Percentiles rank a stretch among this genome's conserved stretches.
phyloP scores from a whole-genome alignment of 441 rosid species.

The Syzygium syzygioides region DNA sequence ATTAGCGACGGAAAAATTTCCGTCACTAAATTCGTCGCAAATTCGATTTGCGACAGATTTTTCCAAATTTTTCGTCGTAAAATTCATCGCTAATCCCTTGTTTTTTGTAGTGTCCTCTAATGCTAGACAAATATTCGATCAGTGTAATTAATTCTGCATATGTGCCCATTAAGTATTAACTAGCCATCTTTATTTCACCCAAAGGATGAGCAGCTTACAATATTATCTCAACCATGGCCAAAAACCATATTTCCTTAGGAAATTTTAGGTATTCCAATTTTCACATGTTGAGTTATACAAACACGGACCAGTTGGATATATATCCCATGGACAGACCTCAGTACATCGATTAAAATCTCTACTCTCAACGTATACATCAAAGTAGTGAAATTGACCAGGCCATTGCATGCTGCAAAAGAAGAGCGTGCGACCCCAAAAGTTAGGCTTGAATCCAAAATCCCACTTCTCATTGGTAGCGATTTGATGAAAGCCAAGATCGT shows the following conservation, averaged over 20 bases:
- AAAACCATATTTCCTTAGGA: background rate
- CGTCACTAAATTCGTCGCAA: no score
- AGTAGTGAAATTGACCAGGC: background rate
- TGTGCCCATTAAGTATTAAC: background rate
- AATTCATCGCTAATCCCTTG: no score
- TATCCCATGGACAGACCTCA: background rate
- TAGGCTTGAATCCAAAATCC: background rate
- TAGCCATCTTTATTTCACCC: background rate
- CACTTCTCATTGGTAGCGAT: background rate
- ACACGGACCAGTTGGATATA: background rate
- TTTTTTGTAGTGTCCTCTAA: no score
- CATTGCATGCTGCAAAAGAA: background rate
- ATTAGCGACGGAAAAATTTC: no score
- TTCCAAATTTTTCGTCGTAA: no score
- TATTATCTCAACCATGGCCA: background rate
- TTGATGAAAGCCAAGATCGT: background rate
- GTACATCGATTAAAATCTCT: background rate
- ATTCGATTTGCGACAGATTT: no score
- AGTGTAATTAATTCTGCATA: background rate
- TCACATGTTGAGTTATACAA: background rate
- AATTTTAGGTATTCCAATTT: background rate
- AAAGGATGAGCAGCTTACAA: background rate
- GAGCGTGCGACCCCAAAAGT: background rate
- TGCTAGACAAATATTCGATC: background rate
- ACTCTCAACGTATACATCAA: background rate